A percentile compares a stretch with the other conserved stretches of the same genome.
These are phyloP conservation scores for Aspergillus indologenus DNA, from an alignment of 495 filamentous ascomycete genomes.

Conservation along the genomic window DNA sequence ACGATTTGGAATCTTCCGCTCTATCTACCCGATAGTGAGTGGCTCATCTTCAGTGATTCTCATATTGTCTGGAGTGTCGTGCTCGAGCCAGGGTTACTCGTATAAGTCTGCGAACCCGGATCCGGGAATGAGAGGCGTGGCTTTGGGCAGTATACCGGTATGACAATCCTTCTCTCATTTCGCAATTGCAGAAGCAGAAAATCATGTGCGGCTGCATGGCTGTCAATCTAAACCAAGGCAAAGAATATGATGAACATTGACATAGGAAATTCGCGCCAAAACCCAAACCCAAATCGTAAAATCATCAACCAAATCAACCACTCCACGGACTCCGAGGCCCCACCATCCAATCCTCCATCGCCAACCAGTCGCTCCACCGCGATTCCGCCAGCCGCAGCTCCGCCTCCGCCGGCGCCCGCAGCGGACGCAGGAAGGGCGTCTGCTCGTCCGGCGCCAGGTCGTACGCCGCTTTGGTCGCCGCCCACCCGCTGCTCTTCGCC, in stretches of 20 bases:
- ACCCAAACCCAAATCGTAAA: not conserved
- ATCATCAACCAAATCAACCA: slow-evolving; percentile 17
- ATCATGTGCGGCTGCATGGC: not conserved
- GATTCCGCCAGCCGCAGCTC: slow-evolving; percentile 81
- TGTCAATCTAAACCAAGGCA: too few species aligned
- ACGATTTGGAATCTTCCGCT: not conserved
- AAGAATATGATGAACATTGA: not conserved
- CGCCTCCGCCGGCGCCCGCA: slow-evolving; percentile 66
- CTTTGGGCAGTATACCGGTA: too few species aligned
- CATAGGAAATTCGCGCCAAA: not conserved
- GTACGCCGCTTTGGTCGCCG: slow-evolving; percentile 79
- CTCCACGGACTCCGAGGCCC: slow-evolving; percentile 57
- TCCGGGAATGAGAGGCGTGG: not conserved
- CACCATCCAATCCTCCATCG: slow-evolving; percentile 97
- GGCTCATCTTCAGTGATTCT: not conserved
- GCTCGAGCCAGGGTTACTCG: too few species aligned
- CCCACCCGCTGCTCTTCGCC: slow-evolving; percentile 91
- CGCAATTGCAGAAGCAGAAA: too few species aligned
- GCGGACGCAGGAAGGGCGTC: slow-evolving; percentile 76
- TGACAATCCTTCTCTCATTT: too few species aligned
- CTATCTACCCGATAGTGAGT: too few species aligned
- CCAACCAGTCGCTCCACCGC: slow-evolving; percentile 82
- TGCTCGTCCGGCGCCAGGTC: slow-evolving; percentile 77
- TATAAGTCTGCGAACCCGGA: not conserved
- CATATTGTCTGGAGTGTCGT: not conserved